Conservation (phyloP, 2,329 filamentous ascomycete genomes). For the Xylaria sp. region DNA sequence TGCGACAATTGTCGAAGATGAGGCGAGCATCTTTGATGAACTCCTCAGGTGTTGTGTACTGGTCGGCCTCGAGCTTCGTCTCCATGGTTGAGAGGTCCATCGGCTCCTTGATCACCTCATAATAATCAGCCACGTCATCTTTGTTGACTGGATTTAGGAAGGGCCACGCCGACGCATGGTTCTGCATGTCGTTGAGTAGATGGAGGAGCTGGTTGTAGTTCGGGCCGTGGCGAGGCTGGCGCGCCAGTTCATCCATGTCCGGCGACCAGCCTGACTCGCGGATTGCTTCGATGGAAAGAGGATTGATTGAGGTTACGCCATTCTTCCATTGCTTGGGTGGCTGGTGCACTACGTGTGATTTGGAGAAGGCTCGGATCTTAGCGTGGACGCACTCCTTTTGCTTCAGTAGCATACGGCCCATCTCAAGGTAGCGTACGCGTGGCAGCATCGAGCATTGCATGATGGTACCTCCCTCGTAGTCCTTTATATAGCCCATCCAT, state of each 20-base stretch:
- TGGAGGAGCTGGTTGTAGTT: conserved; percentile 95
- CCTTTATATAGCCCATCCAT: conserved; percentile 99
- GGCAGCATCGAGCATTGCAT: conserved; percentile 99
- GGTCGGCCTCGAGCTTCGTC: conserved; percentile 89
- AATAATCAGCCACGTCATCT: conserved; percentile 98
- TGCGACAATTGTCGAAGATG: conserved; percentile 93
- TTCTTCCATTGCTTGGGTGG: conserved; percentile 89
- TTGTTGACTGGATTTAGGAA: conserved; percentile 93
- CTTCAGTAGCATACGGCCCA: conserved; percentile 92
- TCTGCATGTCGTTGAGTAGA: conserved; percentile 93
- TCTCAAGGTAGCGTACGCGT: conserved; percentile 91
- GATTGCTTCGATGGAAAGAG: conserved; percentile 87
- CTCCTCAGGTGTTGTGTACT: conserved; percentile 90
- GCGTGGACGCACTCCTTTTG: conserved; percentile 95
- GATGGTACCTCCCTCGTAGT: conserved; percentile 98
- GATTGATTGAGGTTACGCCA: conserved; percentile 78
- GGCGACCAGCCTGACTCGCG: conserved; percentile 93
- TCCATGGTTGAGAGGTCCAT: conserved; percentile 99
- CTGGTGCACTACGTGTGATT: conserved; percentile 85
- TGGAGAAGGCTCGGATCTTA: conserved; percentile 92
- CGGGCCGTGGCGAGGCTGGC: conserved; percentile 92
- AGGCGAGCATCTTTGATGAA: conserved; percentile 89
- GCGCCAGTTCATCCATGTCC: conserved; percentile 96
- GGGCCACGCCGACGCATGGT: conserved; percentile 92
- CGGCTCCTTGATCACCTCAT: conserved; percentile 96